These are phyloP conservation scores for Saturnispora silvae DNA, from an alignment of 805 yeast genomes.

Conservation along the genomic window DNA sequence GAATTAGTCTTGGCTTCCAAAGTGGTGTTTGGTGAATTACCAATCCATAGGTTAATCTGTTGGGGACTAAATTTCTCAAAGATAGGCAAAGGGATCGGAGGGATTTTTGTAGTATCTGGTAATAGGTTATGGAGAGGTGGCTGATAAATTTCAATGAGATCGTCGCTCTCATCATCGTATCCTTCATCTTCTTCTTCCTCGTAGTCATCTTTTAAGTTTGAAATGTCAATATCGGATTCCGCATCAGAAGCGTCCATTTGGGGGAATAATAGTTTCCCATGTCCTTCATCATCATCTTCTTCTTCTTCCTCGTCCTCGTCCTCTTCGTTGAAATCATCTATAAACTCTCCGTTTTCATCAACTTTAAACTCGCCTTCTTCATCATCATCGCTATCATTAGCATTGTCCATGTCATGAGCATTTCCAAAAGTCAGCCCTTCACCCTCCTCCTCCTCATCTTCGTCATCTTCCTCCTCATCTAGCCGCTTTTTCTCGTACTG, in stretches of 20 bases:
- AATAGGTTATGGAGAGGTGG: slow-evolving; percentile 41
- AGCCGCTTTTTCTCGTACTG: slow-evolving; percentile 36
- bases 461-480: slow-evolving; percentile 35
- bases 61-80: slow-evolving; percentile 39
- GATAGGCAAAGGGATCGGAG: slow-evolving; percentile 19
- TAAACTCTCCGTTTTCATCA: slow-evolving; percentile 19
- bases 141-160: slow-evolving; percentile 10
- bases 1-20: slow-evolving; percentile 1
- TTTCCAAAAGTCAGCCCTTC: no score
- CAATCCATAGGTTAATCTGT: slow-evolving; percentile 70
- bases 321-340: slow-evolving; percentile 14
- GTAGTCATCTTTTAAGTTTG: background rate
- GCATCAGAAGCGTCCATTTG: background rate
- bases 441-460: slow-evolving; percentile 21
- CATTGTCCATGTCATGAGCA: no score
- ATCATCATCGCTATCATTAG: no score
- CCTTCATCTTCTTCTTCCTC: slow-evolving; percentile 13
- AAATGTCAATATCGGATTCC: background rate
- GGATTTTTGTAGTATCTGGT: slow-evolving; percentile 27
- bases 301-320: slow-evolving; percentile 18
- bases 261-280: background rate
- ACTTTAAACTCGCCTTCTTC: slow-evolving; percentile 13
- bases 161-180: slow-evolving; percentile 16
- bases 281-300: slow-evolving; percentile 18
- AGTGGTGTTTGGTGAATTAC: slow-evolving; percentile 21